Evolutionary conservation across 169 alveolate species (phyloP).

Genomic region (Cryptosporidium baileyi): DNA sequence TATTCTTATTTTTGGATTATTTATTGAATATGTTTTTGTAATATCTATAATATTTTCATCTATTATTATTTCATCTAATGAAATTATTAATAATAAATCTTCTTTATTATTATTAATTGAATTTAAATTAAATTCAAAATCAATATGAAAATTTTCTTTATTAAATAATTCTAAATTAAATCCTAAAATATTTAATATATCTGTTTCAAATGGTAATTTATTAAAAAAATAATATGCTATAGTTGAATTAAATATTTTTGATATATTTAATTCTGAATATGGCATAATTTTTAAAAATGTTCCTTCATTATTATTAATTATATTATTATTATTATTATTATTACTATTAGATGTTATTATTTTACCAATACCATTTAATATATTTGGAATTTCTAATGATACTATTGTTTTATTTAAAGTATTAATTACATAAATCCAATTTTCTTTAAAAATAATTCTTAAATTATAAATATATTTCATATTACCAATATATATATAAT

Average conservation of each 20-base stretch:
- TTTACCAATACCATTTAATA: conserved; percentile 6
- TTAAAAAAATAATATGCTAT: neutral
- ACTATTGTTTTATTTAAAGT: neutral
- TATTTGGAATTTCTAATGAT: neutral
- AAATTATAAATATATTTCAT: conserved; percentile 24
- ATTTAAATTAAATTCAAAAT: neutral
- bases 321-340: too few relatives aligned
- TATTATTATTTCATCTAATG: conserved; percentile 15
- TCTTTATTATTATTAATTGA: conserved; percentile 3
- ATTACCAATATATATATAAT: neutral
- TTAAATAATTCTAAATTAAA: neutral
- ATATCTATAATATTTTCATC: neutral
- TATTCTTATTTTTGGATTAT: conserved; percentile 14
- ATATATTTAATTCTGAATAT: neutral
- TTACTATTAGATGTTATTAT: conserved; percentile 1
- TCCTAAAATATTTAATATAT: neutral
- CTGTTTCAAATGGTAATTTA: neutral
- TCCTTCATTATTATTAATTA: neutral
- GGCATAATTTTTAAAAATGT: neutral
- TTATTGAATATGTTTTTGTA: neutral
- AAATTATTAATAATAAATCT: neutral
- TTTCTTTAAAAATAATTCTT: neutral
- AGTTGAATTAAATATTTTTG: neutral
- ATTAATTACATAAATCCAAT: conserved; percentile 1
- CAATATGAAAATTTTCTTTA: conserved; percentile 13